Percentiles rank a stretch among this genome's conserved stretches.
phyloP scores from a whole-genome alignment of 495 filamentous ascomycete species.

The Staphylotrichum tortipilum region DNA sequence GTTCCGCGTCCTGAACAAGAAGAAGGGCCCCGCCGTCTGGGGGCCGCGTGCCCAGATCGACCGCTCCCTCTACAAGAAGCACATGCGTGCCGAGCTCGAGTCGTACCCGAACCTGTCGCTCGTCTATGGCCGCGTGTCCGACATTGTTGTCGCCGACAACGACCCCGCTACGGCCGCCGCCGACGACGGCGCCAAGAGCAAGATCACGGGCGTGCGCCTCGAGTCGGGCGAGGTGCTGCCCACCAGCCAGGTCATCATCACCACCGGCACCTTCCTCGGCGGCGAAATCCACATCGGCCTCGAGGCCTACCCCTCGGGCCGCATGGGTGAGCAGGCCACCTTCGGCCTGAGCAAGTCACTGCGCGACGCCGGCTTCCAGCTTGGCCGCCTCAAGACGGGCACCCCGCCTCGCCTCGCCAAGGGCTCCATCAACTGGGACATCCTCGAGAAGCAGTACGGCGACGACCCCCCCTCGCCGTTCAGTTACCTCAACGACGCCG shows the following conservation, averaged over 20 bases:
- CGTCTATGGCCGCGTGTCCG: conserved; percentile 80
- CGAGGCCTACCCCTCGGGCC: conserved; percentile 71
- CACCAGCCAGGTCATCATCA: conserved; percentile 80
- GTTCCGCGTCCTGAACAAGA: conserved; percentile 79
- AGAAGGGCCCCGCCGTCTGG: conserved; percentile 94
- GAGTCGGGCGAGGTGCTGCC: conserved; percentile 82
- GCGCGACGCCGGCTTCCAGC: conserved; percentile 77
- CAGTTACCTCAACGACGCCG: conserved; percentile 74
- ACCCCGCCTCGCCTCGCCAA: conserved; percentile 83
- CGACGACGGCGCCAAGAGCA: conserved; percentile 54
- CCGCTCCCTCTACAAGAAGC: conserved; percentile 74
- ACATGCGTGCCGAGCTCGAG: conserved; percentile 83
- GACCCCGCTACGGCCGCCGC: conserved; percentile 35
- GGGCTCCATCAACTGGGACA: conserved; percentile 70
- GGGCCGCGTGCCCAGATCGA: conserved; percentile 95
- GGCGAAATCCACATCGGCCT: conserved; percentile 96
- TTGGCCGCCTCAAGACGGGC: conserved; percentile 90
- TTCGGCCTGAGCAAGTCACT: conserved; percentile 90
- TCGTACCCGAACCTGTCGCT: conserved; percentile 68
- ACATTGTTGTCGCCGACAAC: conserved; percentile 66
- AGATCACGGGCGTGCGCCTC: conserved; percentile 76
- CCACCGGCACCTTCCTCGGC: conserved; percentile 90
- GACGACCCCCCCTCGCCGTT: conserved; percentile 86
- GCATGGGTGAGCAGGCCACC: conserved; percentile 91
- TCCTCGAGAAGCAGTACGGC: conserved; percentile 63